Evolutionary conservation across 2,329 filamentous ascomycete species (phyloP).

Genomic region (Phaeosphaeriaceae sp.): DNA sequence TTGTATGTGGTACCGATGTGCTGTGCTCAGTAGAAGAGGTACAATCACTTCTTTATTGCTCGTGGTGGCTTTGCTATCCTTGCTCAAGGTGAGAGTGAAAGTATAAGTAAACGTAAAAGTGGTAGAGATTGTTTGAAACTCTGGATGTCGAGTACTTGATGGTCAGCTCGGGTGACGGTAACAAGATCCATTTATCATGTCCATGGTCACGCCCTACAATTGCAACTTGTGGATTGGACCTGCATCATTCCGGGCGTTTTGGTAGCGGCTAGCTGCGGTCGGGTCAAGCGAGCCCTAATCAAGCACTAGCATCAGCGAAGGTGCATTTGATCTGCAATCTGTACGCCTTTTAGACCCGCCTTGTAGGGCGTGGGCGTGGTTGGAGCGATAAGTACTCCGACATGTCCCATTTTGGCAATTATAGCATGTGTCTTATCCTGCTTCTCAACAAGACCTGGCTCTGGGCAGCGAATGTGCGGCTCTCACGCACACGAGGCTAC

Average conservation of each 20-base stretch:
- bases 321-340: background rate
- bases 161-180: background rate
- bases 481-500: no score
- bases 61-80: background rate
- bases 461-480: background rate
- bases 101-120: background rate
- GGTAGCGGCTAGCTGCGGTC: slow-evolving; percentile 44
- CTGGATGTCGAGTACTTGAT: background rate
- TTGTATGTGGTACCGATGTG: background rate
- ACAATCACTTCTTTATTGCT: background rate
- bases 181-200: slow-evolving; percentile 1
- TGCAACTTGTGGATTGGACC: slow-evolving; percentile 25
- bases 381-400: background rate
- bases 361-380: slow-evolving; percentile 4
- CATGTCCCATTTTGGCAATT: background rate
- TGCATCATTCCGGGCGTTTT: slow-evolving; percentile 27
- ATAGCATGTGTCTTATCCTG: background rate
- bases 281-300: slow-evolving; percentile 27
- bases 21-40: background rate
- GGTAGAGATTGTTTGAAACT: background rate
- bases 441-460: background rate
- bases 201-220: slow-evolving; percentile 31
- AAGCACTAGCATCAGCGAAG: slow-evolving; percentile 2
- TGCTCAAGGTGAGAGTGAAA: background rate
- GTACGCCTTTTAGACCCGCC: slow-evolving; percentile 19